phyloP scores from a whole-genome alignment of 345 rosid species.

The Sisymbrium irio region DNA sequence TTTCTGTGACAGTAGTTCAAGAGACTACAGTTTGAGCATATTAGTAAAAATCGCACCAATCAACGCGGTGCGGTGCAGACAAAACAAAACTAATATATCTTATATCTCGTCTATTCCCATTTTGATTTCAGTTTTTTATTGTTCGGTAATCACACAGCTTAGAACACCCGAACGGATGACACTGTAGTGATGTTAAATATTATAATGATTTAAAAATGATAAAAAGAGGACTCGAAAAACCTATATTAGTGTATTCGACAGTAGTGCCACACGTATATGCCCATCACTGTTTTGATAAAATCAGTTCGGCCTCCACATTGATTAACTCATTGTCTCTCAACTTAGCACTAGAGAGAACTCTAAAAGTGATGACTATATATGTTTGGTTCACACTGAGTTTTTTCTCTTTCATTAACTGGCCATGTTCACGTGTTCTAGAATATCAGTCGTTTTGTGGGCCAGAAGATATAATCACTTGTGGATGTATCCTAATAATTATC shows the following conservation, averaged over 20 bases:
- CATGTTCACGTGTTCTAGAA: slow-evolving; percentile 11
- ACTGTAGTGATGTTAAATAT: neutral
- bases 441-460: slow-evolving; percentile 1
- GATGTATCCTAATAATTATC: neutral
- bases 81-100: neutral
- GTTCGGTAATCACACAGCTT: neutral
- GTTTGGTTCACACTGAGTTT: neutral
- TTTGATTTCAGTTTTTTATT: neutral
- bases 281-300: neutral
- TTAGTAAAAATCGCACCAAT: neutral
- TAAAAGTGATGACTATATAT: neutral
- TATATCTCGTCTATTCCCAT: neutral
- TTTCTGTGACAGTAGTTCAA: neutral
- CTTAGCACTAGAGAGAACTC: neutral
- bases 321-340: neutral
- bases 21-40: neutral
- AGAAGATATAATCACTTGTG: neutral
- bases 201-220: neutral
- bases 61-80: neutral
- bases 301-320: neutral
- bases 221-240: neutral
- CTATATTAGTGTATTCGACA: neutral
- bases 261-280: neutral
- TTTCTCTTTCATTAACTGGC: slow-evolving; percentile 13
- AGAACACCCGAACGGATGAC: neutral